Conservation (phyloP, 148 eudicot species). For the Heliamphora exappendiculata region DNA sequence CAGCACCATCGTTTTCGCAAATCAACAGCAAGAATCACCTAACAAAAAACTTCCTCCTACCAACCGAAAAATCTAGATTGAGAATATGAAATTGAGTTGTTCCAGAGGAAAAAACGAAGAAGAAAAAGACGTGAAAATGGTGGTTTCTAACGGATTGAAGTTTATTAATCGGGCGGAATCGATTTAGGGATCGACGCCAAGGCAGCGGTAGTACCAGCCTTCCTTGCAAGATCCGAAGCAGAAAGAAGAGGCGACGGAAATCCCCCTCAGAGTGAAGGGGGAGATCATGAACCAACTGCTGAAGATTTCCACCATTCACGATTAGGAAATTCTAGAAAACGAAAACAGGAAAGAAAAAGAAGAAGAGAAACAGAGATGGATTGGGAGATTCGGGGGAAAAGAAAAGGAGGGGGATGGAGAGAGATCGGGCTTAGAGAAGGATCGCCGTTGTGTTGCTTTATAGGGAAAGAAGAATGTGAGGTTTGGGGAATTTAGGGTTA, state of each 20-base stretch:
- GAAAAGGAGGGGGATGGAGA: too few species aligned
- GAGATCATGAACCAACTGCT: constrained; percentile 36
- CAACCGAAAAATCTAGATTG: background rate
- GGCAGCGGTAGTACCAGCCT: constrained; percentile 65
- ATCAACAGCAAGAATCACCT: background rate
- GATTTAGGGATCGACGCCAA: constrained; percentile 45
- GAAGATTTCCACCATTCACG: constrained; percentile 52
- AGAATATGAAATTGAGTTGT: background rate
- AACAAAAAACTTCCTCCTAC: background rate
- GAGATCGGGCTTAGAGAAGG: too few species aligned
- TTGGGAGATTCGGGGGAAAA: too few species aligned
- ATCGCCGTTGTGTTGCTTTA: too few species aligned
- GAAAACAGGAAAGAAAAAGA: too few species aligned
- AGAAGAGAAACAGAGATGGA: too few species aligned
- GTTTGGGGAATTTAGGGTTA: too few species aligned
- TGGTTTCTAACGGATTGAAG: background rate
- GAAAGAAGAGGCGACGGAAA: constrained; percentile 19
- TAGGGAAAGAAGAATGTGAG: too few species aligned
- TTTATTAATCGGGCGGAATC: background rate
- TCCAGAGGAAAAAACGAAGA: background rate
- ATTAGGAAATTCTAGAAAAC: too few species aligned
- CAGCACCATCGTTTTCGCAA: constrained; percentile 29
- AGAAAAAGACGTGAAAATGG: background rate
- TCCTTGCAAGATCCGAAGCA: constrained; percentile 44
- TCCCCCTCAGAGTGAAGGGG: constrained; percentile 34